phyloP scores from a whole-genome alignment of 1,139 yeast species.

The Geotrichum reessii region DNA sequence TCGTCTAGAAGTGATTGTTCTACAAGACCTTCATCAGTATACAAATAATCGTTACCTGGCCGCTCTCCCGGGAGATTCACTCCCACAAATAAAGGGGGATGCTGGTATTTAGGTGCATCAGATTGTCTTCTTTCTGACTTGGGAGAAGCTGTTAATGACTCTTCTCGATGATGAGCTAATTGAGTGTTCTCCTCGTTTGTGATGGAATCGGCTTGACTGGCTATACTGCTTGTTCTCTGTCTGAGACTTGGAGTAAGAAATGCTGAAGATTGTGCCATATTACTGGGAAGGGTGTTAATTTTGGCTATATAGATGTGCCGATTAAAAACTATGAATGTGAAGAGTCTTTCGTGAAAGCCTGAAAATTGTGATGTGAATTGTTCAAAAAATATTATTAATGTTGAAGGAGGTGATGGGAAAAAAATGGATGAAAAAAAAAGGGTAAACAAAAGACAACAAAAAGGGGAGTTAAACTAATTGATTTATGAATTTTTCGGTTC shows the following conservation, averaged over 20 bases:
- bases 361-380: not conserved
- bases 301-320: not conserved
- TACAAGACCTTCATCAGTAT: slow-evolving; percentile 32
- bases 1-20: slow-evolving; percentile 26
- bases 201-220: slow-evolving; percentile 8
- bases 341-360: not conserved
- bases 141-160: slow-evolving; percentile 4
- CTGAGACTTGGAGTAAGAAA: slow-evolving; percentile 11
- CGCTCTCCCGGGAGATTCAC: slow-evolving; percentile 35
- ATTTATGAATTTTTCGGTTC: not conserved
- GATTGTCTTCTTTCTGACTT: slow-evolving; percentile 4
- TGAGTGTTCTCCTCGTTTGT: not conserved
- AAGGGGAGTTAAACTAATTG: not conserved
- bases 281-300: not conserved
- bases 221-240: slow-evolving; percentile 10
- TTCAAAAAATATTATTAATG: not conserved
- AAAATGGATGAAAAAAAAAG: not conserved
- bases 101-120: slow-evolving; percentile 7
- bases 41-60: slow-evolving; percentile 30
- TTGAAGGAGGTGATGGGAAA: not conserved
- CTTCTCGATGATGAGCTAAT: slow-evolving; percentile 5
- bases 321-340: not conserved
- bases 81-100: slow-evolving; percentile 33
- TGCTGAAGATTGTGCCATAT: slow-evolving; percentile 2
- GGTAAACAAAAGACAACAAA: not conserved